A percentile compares a stretch with the other conserved stretches of the same genome.
Evolutionary conservation across 768 basidiomycete species (phyloP).

Genomic region (Psilocybe cyanescens): DNA sequence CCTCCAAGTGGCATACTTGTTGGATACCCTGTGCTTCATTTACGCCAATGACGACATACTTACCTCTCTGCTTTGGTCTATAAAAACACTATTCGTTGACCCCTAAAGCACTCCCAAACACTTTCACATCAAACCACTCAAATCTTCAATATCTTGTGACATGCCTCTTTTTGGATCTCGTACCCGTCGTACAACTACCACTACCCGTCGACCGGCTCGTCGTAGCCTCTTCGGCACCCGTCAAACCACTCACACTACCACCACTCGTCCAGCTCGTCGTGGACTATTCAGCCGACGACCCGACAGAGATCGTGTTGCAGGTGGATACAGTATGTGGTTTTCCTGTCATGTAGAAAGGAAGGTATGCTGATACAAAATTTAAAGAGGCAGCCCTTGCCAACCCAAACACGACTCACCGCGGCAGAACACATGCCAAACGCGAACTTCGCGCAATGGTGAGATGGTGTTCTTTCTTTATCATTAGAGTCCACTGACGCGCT

Average conservation of each 20-base stretch:
- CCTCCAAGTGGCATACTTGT: no score
- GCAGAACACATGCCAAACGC: constrained; percentile 48
- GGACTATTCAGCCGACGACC: constrained; percentile 37
- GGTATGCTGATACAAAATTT: neutral
- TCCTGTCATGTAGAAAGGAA: neutral
- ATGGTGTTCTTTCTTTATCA: constrained; percentile 8
- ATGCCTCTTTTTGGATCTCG: constrained; percentile 29
- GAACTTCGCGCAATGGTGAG: constrained; percentile 50
- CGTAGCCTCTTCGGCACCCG: constrained; percentile 23
- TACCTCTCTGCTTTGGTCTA: neutral
- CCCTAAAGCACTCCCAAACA: neutral
- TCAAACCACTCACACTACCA: constrained; percentile 31
- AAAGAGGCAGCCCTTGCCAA: constrained; percentile 53
- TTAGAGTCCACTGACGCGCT: constrained; percentile 32
- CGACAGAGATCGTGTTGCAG: constrained; percentile 50
- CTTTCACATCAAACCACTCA: neutral
- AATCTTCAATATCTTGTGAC: neutral
- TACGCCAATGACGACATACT: no score
- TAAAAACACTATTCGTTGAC: neutral
- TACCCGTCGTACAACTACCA: constrained; percentile 28
- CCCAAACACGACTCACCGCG: constrained; percentile 49
- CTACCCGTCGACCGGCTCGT: constrained; percentile 19
- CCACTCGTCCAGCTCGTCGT: constrained; percentile 6
- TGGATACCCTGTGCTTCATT: no score
- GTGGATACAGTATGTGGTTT: constrained; percentile 46